A percentile compares a stretch with the other conserved stretches of the same genome.
Evolutionary conservation across 805 yeast genomes (phyloP).

Genomic region (Kockiozyma suomiensis): DNA sequence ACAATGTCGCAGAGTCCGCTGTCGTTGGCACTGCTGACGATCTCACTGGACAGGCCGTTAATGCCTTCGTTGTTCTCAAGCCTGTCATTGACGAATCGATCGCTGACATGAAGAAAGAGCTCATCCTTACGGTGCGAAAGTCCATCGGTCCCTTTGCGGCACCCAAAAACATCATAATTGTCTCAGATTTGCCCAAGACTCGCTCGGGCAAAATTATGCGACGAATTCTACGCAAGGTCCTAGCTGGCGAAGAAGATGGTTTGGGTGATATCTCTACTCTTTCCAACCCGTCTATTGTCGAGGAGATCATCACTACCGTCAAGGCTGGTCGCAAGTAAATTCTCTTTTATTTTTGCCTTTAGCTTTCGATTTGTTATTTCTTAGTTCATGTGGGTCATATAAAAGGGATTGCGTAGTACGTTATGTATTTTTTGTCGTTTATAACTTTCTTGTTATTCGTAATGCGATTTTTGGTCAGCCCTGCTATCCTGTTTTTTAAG

Average conservation of each 20-base stretch:
- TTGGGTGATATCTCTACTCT: slow-evolving; percentile 91
- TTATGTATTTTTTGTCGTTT: neutral
- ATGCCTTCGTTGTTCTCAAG: slow-evolving; percentile 89
- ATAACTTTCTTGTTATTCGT: neutral
- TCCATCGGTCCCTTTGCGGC: slow-evolving; percentile 94
- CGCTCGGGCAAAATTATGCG: slow-evolving; percentile 99
- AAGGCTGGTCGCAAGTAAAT: slow-evolving; percentile 26
- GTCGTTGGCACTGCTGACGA: slow-evolving; percentile 95
- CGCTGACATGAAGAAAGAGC: slow-evolving; percentile 60
- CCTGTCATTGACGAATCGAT: slow-evolving; percentile 46
- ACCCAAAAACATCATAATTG: slow-evolving; percentile 82
- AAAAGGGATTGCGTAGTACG: neutral
- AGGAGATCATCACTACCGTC: slow-evolving; percentile 56
- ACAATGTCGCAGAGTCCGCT: slow-evolving; percentile 88
- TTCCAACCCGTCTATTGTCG: slow-evolving; percentile 83
- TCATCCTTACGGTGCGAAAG: slow-evolving; percentile 85
- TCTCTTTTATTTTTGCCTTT: too few species aligned
- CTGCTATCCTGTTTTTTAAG: too few species aligned
- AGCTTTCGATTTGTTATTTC: neutral
- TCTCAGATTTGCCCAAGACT: slow-evolving; percentile 94
- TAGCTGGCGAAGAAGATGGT: slow-evolving; percentile 88
- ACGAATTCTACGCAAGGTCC: slow-evolving; percentile 90
- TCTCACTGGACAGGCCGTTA: slow-evolving; percentile 95
- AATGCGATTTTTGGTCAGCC: neutral
- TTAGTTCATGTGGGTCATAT: neutral